These are phyloP conservation scores for Aspergillus tamarii DNA, from an alignment of 2,329 filamentous ascomycete genomes.

Conservation along the genomic window DNA sequence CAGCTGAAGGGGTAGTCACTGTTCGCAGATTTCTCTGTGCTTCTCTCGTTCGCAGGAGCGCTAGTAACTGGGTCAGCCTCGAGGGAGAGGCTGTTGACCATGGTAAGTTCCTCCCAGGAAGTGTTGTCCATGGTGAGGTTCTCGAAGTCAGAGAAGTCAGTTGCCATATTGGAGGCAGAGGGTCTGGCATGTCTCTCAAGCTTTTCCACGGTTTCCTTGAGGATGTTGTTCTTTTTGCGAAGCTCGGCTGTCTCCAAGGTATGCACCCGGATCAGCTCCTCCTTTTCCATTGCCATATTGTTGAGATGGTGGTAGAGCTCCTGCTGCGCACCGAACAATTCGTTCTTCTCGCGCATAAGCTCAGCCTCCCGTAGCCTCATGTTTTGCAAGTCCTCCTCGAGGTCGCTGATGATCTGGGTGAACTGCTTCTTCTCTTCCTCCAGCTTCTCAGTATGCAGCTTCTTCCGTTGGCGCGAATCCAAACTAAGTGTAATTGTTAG, in stretches of 20 bases:
- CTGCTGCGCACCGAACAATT: conserved; percentile 73
- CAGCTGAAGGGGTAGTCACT: conserved; percentile 70
- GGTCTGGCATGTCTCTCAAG: conserved; percentile 44
- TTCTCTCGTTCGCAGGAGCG: conserved; percentile 38
- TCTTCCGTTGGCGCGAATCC: conserved; percentile 95
- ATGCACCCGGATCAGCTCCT: conserved; percentile 85
- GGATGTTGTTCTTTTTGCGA: conserved; percentile 86
- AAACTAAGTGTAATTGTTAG: conserved; percentile 61
- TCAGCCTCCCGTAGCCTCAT: conserved; percentile 65
- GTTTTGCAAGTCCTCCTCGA: conserved; percentile 76
- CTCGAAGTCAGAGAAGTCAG: conserved; percentile 80
- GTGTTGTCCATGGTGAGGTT: conserved; percentile 75
- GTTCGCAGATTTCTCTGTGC: conserved; percentile 48
- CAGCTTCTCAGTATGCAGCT: conserved; percentile 94
- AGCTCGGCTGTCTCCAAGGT: conserved; percentile 89
- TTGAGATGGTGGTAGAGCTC: conserved; percentile 76
- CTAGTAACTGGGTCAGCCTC: conserved; percentile 43
- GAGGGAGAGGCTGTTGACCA: conserved; percentile 65
- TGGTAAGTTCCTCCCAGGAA: conserved; percentile 80
- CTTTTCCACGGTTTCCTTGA: conserved; percentile 66
- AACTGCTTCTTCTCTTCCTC: conserved; percentile 97
- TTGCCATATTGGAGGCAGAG: conserved; percentile 57
- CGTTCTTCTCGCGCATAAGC: conserved; percentile 57
- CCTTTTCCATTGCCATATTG: conserved; percentile 79
- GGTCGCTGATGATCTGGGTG: conserved; percentile 71